phyloP scores from a whole-genome alignment of 225 moss, liverwort and hornwort genomes.

The Marchantia polymorpha region DNA sequence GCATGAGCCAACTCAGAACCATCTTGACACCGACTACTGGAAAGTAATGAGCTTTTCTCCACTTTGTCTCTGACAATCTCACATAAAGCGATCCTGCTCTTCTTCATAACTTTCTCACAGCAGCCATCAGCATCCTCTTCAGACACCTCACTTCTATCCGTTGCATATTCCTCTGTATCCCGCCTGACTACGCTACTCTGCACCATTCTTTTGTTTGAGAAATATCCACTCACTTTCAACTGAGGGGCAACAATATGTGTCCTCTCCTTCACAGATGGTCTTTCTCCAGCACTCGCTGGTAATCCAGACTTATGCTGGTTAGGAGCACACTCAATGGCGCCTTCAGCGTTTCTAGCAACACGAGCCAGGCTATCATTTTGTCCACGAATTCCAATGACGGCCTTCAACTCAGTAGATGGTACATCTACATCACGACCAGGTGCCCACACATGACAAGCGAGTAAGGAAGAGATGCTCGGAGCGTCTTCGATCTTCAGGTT shows the following conservation, averaged over 20 bases:
- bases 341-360: slow-evolving; percentile 26
- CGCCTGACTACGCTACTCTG: slow-evolving; percentile 17
- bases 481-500: background rate
- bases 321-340: slow-evolving; percentile 8
- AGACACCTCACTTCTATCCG: background rate
- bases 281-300: slow-evolving; percentile 2
- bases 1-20: background rate
- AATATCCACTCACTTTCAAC: slow-evolving; percentile 37
- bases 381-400: slow-evolving; percentile 21
- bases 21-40: background rate
- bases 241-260: slow-evolving; percentile 10
- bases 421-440: slow-evolving; percentile 15
- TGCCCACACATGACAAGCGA: background rate
- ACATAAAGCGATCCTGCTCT: slow-evolving; percentile 19
- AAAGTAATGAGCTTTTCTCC: slow-evolving; percentile 7
- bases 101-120: slow-evolving; percentile 22
- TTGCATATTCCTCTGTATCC: background rate
- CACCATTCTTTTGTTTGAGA: slow-evolving; percentile 14
- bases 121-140: slow-evolving; percentile 14
- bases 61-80: slow-evolving; percentile 8
- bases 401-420: slow-evolving; percentile 13
- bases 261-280: slow-evolving; percentile 22
- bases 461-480: background rate
- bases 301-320: background rate
- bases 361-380: slow-evolving; percentile 6